Percentiles rank a stretch among this genome's conserved stretches.
Conservation (phyloP, 1,284 basidiomycete species). For the Ustilago shanxiensis region DNA sequence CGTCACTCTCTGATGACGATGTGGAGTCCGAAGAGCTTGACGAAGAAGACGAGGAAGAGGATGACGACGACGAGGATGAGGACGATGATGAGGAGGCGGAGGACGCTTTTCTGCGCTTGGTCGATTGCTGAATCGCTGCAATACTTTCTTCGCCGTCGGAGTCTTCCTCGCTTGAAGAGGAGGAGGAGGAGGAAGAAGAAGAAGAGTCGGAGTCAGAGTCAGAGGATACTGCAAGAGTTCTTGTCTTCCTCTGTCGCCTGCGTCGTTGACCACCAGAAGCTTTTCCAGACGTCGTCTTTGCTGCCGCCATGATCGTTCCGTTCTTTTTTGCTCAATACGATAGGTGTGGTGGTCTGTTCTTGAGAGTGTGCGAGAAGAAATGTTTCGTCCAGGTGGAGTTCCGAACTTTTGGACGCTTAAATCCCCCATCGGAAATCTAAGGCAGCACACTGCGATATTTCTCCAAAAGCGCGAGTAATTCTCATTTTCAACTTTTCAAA, state of each 20-base stretch:
- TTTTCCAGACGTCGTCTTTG: slow-evolving; percentile 16
- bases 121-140: neutral
- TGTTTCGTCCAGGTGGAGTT: too few relatives aligned
- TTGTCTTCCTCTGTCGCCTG: slow-evolving; percentile 42
- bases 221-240: slow-evolving; percentile 41
- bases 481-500: too few relatives aligned
- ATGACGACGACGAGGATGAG: slow-evolving; percentile 15
- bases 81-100: slow-evolving; percentile 7
- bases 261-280: slow-evolving; percentile 21
- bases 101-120: neutral
- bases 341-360: neutral
- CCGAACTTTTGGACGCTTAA: too few relatives aligned
- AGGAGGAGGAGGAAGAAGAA: slow-evolving; percentile 29
- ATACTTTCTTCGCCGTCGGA: slow-evolving; percentile 3
- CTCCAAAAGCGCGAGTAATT: too few relatives aligned
- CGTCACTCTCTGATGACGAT: slow-evolving; percentile 20
- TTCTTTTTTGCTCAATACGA: neutral
- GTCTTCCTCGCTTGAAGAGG: slow-evolving; percentile 26
- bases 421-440: too few relatives aligned
- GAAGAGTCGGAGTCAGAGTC: slow-evolving; percentile 42
- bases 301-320: slow-evolving; percentile 20
- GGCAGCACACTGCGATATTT: too few relatives aligned
- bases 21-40: slow-evolving; percentile 15
- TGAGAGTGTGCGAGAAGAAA: neutral
- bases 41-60: slow-evolving; percentile 26